These are phyloP conservation scores for Botryotinia globosa DNA, from an alignment of 2,329 filamentous ascomycete genomes.

Conservation along the genomic window DNA sequence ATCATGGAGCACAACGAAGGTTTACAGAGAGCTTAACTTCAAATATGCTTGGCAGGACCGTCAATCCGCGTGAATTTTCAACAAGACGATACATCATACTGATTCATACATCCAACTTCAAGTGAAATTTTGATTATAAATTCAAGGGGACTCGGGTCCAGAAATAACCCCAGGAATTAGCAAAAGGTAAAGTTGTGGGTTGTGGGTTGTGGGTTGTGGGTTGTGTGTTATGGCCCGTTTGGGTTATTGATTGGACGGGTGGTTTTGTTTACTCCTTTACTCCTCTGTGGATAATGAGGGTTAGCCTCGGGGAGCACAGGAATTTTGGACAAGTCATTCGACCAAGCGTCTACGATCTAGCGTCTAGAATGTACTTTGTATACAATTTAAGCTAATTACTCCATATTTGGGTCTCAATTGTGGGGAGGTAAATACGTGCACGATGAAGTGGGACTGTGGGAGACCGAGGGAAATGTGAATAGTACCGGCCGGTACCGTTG, in stretches of 20 bases:
- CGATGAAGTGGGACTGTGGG: conserved; percentile 8
- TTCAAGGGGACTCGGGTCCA: conserved; percentile 4
- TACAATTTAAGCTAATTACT: background rate
- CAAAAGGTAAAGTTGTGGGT: conserved; percentile 1
- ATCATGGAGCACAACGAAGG: background rate
- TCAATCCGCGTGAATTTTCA: background rate
- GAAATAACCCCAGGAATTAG: conserved; percentile 11
- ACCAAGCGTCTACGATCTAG: conserved; percentile 5
- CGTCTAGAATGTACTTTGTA: background rate
- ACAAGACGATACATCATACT: background rate
- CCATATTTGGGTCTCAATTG: conserved; percentile 4
- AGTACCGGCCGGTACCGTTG: background rate
- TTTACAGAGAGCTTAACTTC: background rate
- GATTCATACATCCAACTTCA: too few relatives aligned
- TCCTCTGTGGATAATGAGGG: background rate
- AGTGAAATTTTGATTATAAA: background rate
- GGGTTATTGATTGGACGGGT: background rate
- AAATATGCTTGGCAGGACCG: background rate
- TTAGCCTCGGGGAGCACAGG: background rate
- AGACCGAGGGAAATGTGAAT: background rate
- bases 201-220: conserved; percentile 8
- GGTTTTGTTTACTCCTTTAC: background rate
- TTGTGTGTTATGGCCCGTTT: background rate
- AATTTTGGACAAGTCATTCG: background rate
- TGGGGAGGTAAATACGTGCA: background rate